Evolutionary conservation across 2,329 filamentous ascomycete species (phyloP).

Genomic region (Botrytis byssoidea): DNA sequence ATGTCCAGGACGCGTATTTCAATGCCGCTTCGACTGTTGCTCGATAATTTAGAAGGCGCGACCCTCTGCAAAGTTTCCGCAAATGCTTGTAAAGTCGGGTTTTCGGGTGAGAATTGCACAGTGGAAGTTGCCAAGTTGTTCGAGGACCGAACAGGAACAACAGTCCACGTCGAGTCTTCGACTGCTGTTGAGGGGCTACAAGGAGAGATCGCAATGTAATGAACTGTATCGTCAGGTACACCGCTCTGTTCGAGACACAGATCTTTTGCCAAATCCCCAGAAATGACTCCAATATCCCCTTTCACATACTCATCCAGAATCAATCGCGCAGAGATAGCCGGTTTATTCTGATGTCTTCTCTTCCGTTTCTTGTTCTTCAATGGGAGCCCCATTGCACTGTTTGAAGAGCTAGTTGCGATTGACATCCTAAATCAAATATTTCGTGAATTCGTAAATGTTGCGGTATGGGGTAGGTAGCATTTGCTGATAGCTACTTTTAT

Average conservation of each 20-base stretch:
- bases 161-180: slow-evolving; percentile 73
- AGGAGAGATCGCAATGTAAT: slow-evolving; percentile 71
- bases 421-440: slow-evolving; percentile 8
- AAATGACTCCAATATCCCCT: slow-evolving; percentile 81
- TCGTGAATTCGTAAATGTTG: not conserved
- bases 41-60: slow-evolving; percentile 71
- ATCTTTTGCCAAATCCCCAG: slow-evolving; percentile 79
- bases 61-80: slow-evolving; percentile 69
- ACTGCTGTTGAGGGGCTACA: slow-evolving; percentile 61
- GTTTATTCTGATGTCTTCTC: slow-evolving; percentile 64
- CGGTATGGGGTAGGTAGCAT: not conserved
- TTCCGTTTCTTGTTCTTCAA: slow-evolving; percentile 43
- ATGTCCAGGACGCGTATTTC: slow-evolving; percentile 84
- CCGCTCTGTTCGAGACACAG: slow-evolving; percentile 65
- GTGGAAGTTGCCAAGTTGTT: slow-evolving; percentile 70
- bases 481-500: not conserved
- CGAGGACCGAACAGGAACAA: slow-evolving; percentile 70
- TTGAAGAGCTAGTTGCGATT: not conserved
- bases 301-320: slow-evolving; percentile 82
- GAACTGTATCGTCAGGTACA: slow-evolving; percentile 43
- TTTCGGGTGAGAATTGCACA: slow-evolving; percentile 73
- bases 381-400: not conserved
- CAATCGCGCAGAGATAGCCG: slow-evolving; percentile 74
- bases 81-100: slow-evolving; percentile 74
- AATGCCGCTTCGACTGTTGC: slow-evolving; percentile 71